Evolutionary conservation across 1,284 basidiomycete genomes (phyloP), one percentile per base, ranked within the genome.

Genomic region (Puccinia horiana): DNA sequence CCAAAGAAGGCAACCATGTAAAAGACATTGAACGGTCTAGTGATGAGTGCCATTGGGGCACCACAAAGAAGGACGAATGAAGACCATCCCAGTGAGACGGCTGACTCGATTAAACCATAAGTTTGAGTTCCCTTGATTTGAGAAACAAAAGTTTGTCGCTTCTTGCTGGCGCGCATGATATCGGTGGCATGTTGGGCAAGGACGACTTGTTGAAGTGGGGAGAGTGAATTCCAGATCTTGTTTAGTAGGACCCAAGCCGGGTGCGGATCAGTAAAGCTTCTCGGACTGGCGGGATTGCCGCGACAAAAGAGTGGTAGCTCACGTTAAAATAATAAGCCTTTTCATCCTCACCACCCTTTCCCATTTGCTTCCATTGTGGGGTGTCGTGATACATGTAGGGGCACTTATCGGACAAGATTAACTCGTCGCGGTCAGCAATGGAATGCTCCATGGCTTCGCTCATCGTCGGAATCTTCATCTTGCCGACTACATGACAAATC

Each of bases 381-480:
- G 77, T 58, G 29, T 80, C 77, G 35, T 80, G 77, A 61, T 80
- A 80, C 49, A 72, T 61, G 54, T 40, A 80, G n/a, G 67, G 77
- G 40, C 35, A 72, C 26, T 54, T 44, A 12, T 69, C 63, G 23
- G 77, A 35, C 63, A 69, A 26, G 9, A 35, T 12, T 20, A 52
- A 61, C 52, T 76, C 74, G n/a, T 69, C 69, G 14, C 54, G 49
- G 54, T 72, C 69, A 23, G 65, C 67, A 16, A 4, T 75, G 52
- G 73, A 75, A 37, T 75, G 54, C 73, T 56, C 73, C 73, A 75
- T 5, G 49, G 52, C 52, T 26, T 75, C 73, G 35, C 18, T 35
- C 52, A 75, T 75, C 18, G 73, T 75, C 1, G 70, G 70, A 16
- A 73, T 73, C 47, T 73, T 73, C 70, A 73, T 73, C 8, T 54